A percentile compares a stretch with the other conserved stretches of the same genome.
Evolutionary conservation across 192 early-diverging fungal genomes (phyloP).

Genomic region (Funneliformis geosporum): DNA sequence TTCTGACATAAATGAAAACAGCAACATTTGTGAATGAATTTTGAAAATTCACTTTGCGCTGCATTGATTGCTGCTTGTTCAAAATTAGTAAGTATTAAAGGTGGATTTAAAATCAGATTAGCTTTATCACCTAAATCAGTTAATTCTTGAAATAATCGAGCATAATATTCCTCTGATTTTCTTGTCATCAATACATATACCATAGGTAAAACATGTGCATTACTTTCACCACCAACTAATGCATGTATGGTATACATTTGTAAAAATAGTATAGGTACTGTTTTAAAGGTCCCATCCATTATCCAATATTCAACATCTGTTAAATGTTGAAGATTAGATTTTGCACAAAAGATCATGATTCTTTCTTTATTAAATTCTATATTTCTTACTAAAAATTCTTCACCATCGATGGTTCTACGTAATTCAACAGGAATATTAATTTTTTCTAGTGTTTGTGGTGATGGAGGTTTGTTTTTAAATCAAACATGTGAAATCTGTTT

Average conservation of each 20-base stretch:
- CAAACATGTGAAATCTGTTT: too few relatives aligned
- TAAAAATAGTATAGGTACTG: neutral
- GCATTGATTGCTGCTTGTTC: neutral
- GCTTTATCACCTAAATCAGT: neutral
- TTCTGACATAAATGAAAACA: too few relatives aligned
- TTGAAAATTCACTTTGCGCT: neutral
- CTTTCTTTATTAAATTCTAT: neutral
- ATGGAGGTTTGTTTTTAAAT: too few relatives aligned
- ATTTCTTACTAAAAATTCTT: neutral
- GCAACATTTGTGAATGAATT: too few relatives aligned
- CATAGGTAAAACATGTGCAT: neutral
- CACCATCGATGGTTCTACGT: neutral
- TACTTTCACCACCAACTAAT: neutral
- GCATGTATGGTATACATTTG: neutral
- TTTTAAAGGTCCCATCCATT: neutral
- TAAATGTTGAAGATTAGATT: neutral
- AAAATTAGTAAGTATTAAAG: neutral
- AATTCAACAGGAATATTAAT: neutral
- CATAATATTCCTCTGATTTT: slow-evolving; percentile 11
- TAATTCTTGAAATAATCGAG: slow-evolving; percentile 6
- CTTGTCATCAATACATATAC: neutral
- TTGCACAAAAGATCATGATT: neutral
- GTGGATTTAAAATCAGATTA: neutral
- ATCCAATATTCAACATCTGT: neutral
- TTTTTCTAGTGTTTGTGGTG: too few relatives aligned